Base-by-base conservation (phyloP, 140 eudicot genomes). In the Senecio squalidus region DNA sequence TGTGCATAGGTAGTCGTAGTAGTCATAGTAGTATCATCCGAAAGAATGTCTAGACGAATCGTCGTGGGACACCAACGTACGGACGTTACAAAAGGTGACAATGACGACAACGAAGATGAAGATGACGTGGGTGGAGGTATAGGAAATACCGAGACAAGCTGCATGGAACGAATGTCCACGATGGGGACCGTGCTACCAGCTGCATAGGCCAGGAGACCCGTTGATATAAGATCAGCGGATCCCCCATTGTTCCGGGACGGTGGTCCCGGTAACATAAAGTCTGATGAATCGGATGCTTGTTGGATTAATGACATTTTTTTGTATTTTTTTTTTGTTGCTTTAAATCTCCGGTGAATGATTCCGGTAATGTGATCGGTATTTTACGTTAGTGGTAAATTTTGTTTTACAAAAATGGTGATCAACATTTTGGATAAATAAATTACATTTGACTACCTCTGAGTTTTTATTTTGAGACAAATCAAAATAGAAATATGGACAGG, bases 191-290 rank as follows among this genome's bases (percentile, higher is more conserved):
- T 76, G 86, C 94, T 86, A 18, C 94, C 96, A 68, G 96, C 64
- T 40, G 88, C 94, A 69, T 78, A 86, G 2, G 94, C 88, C 67
- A 86, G 86, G 57, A 83, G 84, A 64, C 94, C 94, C 58, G 91
- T 58, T 46, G 91, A 38, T 30, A 77, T 58, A 55, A 91, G 80
- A 68, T 86, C 91, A 51, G 82, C 76, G 25, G 98, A 66, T 16
- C 88, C 94, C 61, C 81, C 81, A 48, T 90, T 90, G 88, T 69
- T 78, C 68, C 89, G 92, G 41, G 94, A 81, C 0, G 98, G 95
- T 2, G 98, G 98, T 45, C 95, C 95, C 9, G 95, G 95, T 11
- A 90, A 78, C 82, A 76, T 83, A 67, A 76, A 78, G 60, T 80
- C 84, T 76, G 85, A 80, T 4, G 94, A 71, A 69, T 78, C 82